Evolutionary conservation across 495 filamentous ascomycete genomes (phyloP).

Genomic region (Acidomyces sp.): DNA sequence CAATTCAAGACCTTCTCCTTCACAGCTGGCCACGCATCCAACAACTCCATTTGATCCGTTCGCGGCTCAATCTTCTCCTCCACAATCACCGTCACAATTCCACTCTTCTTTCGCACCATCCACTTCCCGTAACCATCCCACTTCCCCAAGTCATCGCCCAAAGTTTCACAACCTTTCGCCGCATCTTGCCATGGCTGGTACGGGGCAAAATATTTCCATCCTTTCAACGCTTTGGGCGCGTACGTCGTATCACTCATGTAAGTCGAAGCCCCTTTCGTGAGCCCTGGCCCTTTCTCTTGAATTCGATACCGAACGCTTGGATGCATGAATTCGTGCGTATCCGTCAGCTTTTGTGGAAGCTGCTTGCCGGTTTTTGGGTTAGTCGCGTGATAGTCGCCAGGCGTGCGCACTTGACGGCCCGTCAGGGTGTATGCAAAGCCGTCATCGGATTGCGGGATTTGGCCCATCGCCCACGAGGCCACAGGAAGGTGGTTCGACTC

Average conservation of each 20-base stretch:
- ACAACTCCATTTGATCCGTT: background rate
- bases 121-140: conserved; percentile 1
- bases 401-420: conserved; percentile 32
- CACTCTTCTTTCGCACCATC: background rate
- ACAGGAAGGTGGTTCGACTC: background rate
- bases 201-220: conserved; percentile 21
- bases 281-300: conserved; percentile 39
- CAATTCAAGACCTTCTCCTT: background rate
- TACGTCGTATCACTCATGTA: too few relatives aligned
- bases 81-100: conserved; percentile 1
- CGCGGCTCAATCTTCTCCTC: background rate
- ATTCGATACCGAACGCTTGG: conserved; percentile 44
- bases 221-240: conserved; percentile 37
- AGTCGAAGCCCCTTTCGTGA: conserved; percentile 22
- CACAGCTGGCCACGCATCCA: conserved; percentile 3
- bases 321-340: conserved; percentile 53
- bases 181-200: background rate
- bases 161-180: background rate
- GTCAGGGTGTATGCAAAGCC: conserved; percentile 1
- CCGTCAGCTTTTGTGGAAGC: conserved; percentile 33
- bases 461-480: conserved; percentile 1
- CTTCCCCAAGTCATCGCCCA: background rate
- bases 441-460: conserved; percentile 2
- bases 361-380: conserved; percentile 34
- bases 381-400: conserved; percentile 43